phyloP scores from a whole-genome alignment of 176 grass and related monocot genomes.

The Musa beccarii region DNA sequence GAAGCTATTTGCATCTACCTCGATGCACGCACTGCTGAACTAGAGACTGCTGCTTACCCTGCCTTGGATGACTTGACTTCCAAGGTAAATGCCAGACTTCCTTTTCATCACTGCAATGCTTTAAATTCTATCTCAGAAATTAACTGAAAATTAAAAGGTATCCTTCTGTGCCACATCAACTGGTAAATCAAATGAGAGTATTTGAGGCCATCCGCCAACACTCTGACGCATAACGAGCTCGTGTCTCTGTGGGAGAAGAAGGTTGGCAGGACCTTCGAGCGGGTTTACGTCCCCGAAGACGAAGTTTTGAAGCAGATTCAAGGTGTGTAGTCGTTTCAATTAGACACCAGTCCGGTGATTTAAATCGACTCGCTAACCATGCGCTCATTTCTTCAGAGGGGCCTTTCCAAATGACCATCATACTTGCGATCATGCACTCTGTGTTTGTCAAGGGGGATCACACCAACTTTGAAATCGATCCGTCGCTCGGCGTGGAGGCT shows the following conservation, averaged over 20 bases:
- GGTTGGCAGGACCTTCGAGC: neutral
- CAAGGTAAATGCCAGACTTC: slow-evolving; percentile 37
- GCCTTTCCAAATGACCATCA: no score
- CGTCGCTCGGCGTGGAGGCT: no score
- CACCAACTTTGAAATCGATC: no score
- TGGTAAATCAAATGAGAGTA: neutral
- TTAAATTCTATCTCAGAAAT: neutral
- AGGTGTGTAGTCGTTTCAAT: neutral
- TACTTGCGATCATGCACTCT: no score
- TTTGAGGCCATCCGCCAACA: neutral
- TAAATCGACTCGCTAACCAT: no score
- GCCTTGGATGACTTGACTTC: slow-evolving; percentile 71
- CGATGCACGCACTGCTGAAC: slow-evolving; percentile 17
- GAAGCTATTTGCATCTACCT: slow-evolving; percentile 28
- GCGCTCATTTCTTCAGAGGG: no score
- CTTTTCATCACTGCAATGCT: neutral
- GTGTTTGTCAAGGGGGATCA: no score
- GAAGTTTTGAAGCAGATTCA: slow-evolving; percentile 2
- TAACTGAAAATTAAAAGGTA: neutral
- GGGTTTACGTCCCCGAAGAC: slow-evolving; percentile 7
- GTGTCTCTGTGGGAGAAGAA: slow-evolving; percentile 13
- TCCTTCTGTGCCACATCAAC: neutral
- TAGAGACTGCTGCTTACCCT: slow-evolving; percentile 25
- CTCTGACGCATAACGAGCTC: neutral
- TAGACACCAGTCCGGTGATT: no score